Base-by-base conservation (phyloP, 2,329 filamentous ascomycete genomes). In the Colletotrichum cordylinicola region DNA sequence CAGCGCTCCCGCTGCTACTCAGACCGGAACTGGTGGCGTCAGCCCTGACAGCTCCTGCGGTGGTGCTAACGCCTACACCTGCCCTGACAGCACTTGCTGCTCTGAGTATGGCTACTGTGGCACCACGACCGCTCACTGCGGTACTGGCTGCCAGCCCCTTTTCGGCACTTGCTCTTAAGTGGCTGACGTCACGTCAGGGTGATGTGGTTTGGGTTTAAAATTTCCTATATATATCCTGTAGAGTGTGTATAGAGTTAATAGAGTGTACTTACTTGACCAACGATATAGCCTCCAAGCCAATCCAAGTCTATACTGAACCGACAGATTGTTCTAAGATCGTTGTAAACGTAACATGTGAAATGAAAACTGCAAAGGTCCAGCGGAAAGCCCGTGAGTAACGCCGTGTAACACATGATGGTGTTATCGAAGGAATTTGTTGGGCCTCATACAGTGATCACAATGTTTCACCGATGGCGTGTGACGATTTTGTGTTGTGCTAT, bases 61-160 rank as follows among this genome's bases (percentile, higher is more conserved):
- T 15, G 75, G 75, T 16, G 27, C 37, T 15, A 73, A 73, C 39
- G 69, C n/a, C 35, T 67, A 61, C 58, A 77, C 56, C 6, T 77
- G 75, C 60, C 68, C 72, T 1, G 29, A 7, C 7, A 52, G 48
- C 15, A 77, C 62, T n/a, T 79, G 78, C 77, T 79, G 78, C 77
- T 76, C 71, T 24, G 35, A 75, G 60, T 78, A 75, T 37, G 77
- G 77, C 27, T 79, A 75, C 71, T 79, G 79, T 61, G 79, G 79
- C 18, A 67, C 48, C 52, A 78, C 78, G 3, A 16, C 74, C 13
- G 75, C 72, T 15, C 78, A 80, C 77, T 80, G 79, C 68, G 68
- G 69, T n/a, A 31, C 66, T 6, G 77, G 78, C 16, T 76, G 70
- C 64, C 74, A 70, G 67, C 72, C 78, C 21, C 61, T 70, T 4